Conservation (phyloP, 257 asterid species). For the Verbena officinalis region DNA sequence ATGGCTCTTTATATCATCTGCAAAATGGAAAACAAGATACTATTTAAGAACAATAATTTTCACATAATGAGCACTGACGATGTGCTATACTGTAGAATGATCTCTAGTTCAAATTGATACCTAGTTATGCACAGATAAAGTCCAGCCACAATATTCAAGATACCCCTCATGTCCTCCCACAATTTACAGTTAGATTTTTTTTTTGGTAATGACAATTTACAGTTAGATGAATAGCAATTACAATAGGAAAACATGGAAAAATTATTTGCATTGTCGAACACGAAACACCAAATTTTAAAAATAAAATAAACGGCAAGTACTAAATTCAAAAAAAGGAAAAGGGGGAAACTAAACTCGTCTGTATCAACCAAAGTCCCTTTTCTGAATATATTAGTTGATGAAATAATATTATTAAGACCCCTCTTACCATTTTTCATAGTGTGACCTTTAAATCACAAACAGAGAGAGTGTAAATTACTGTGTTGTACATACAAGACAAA, state of each 20-base stretch:
- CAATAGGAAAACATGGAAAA: neutral
- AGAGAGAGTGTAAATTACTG: neutral
- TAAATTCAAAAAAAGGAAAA: conserved; percentile 7
- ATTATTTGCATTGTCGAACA: no score
- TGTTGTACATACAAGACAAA: conserved; percentile 1
- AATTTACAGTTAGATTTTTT: neutral
- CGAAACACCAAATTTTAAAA: no score
- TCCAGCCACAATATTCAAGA: neutral
- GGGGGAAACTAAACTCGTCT: neutral
- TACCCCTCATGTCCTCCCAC: neutral
- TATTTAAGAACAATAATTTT: conserved; percentile 16
- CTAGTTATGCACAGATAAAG: neutral
- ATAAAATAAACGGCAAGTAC: no score
- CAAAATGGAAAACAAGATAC: conserved; percentile 11
- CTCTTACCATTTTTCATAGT: neutral
- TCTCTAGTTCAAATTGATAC: neutral
- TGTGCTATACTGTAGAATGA: conserved; percentile 4
- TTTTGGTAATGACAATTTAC: no score
- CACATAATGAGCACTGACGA: neutral
- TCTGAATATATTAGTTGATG: neutral
- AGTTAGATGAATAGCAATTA: neutral
- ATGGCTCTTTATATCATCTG: conserved; percentile 33
- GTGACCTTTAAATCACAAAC: neutral
- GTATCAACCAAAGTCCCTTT: neutral
- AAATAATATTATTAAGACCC: neutral